phyloP scores from a whole-genome alignment of 108 stramenopile genomes.

The Hondaea fermentalgiana region DNA sequence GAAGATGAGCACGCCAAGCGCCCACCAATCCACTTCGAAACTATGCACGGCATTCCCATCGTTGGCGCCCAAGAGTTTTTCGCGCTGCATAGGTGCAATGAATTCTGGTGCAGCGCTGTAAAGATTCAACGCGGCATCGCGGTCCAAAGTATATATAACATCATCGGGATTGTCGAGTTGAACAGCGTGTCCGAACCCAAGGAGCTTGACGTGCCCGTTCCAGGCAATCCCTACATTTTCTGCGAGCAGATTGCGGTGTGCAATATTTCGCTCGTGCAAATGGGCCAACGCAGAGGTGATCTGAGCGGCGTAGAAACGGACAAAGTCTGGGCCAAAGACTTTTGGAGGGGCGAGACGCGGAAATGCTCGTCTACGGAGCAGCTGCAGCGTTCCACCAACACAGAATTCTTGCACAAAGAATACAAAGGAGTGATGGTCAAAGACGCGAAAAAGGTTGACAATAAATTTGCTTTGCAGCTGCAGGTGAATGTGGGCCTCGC shows the following conservation, averaged over 20 bases:
- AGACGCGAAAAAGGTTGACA: not conserved
- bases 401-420: constrained; percentile 2
- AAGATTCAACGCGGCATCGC: not conserved
- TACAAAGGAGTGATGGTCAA: constrained; percentile 15
- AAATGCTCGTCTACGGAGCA: not conserved
- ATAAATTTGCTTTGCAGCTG: not conserved
- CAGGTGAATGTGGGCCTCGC: not conserved
- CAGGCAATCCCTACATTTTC: not conserved
- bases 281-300: not conserved
- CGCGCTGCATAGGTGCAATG: not conserved
- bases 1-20: not conserved
- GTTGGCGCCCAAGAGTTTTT: not conserved
- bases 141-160: not conserved
- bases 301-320: not conserved
- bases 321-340: not conserved
- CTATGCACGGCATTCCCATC: not conserved
- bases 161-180: not conserved
- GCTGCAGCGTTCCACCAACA: not conserved
- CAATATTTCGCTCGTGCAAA: not conserved
- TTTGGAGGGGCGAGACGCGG: not conserved
- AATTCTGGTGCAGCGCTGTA: not conserved
- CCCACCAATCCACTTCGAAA: not conserved
- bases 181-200: not conserved
- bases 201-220: not conserved
- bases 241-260: not conserved